phyloP scores from a whole-genome alignment of 768 basidiomycete genomes.

The Suillus placidus region DNA sequence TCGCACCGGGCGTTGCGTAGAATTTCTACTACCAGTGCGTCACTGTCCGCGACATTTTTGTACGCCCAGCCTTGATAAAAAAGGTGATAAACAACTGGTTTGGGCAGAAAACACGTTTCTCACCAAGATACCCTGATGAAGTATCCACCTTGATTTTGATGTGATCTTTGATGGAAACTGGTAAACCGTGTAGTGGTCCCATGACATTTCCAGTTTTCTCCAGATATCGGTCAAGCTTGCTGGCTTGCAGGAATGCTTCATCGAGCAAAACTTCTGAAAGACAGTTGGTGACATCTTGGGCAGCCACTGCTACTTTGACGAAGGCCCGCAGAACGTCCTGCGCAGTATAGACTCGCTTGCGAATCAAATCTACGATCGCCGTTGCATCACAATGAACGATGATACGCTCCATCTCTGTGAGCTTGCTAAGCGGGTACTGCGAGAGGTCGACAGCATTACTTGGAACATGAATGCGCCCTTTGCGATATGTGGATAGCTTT shows the following conservation, averaged over 20 bases:
- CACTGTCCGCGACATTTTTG: constrained; percentile 38
- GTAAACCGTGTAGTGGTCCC: constrained; percentile 48
- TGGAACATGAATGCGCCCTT: constrained; percentile 9
- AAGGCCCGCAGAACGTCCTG: constrained; percentile 29
- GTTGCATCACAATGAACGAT: constrained; percentile 37
- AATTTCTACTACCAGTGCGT: constrained; percentile 48
- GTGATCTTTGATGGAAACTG: constrained; percentile 51
- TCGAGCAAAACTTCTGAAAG: constrained; percentile 62
- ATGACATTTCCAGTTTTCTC: constrained; percentile 48
- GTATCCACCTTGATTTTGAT: constrained; percentile 49
- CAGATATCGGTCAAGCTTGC: constrained; percentile 51
- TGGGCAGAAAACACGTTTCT: neutral
- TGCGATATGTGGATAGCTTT: constrained; percentile 15
- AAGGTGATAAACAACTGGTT: constrained; percentile 21
- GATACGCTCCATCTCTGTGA: constrained; percentile 28
- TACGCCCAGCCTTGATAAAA: constrained; percentile 41
- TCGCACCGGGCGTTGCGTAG: constrained; percentile 48
- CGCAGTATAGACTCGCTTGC: constrained; percentile 25
- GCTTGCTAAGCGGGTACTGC: constrained; percentile 29
- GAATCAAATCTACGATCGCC: constrained; percentile 24
- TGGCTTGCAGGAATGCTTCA: constrained; percentile 49
- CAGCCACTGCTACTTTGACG: constrained; percentile 29
- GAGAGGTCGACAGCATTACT: constrained; percentile 23
- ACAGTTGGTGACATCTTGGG: constrained; percentile 49
- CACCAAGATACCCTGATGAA: constrained; percentile 36